Evolutionary conservation across 371 early-diverging fungal genomes (phyloP), one percentile per base, ranked within the genome.

Genomic region (Mortierella sp.): DNA sequence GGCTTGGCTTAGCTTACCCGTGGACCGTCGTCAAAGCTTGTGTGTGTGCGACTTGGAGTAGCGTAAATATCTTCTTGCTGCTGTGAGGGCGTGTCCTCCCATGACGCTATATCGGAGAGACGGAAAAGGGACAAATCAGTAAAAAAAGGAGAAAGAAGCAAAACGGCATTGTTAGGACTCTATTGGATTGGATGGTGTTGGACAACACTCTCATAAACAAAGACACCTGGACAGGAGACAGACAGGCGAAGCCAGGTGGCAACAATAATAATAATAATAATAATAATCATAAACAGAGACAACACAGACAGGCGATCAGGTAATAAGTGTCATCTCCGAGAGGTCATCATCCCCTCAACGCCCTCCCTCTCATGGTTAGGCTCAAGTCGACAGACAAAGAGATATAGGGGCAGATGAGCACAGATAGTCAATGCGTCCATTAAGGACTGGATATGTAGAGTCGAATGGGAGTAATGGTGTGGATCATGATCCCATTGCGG

Each of bases 1-100:
- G 60, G 32, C 60, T 60, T 32, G 18, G 60, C 32, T 60, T 60
- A 60, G 60, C 83, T 80, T 76, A 81, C 84, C 75, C 84, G 70
- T 60, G 84, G 76, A 32, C 75, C 78, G 16, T 84, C 84, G n/a
- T 84, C 84, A 35, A 83, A 84, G 51, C 84, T 84, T 24, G 81
- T 75, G 73, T 83, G 80, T 21, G 83, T 83, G 60, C 46, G 77
- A 6, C 78, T 73, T 1, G 84, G 84, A 6, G 84, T 84, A 6
- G 78, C 78, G 51, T 84, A 84, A 3, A 60, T 74, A 16, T 32
- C 76, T 29, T 83, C 76, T 1, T 80, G 78, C 3, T 80, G 74
- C 55, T 18, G 76, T 27, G 27, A 68, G 24, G 27, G 29, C 11
- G 60, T 32, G 60, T 82, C 86, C 46, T 68, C 76, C 86, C 86